phyloP scores from a whole-genome alignment of 140 eudicot genomes.

The Oenanthe javanica region DNA sequence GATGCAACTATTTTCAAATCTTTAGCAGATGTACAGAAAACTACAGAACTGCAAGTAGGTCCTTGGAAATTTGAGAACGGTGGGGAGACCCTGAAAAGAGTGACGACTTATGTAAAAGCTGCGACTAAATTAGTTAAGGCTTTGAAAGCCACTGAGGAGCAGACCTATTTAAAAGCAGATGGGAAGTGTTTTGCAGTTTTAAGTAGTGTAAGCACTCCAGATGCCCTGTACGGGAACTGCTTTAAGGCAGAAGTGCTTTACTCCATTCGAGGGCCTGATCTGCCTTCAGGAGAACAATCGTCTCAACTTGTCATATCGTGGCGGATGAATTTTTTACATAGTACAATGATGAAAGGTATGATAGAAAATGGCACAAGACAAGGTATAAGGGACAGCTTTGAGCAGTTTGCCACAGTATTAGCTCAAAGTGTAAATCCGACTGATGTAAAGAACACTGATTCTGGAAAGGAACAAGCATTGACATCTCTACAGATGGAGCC shows the following conservation, averaged over 20 bases:
- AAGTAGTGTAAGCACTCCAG: slow-evolving; percentile 77
- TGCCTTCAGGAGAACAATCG: slow-evolving; percentile 77
- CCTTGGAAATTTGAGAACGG: slow-evolving; percentile 69
- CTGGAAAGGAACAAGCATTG: slow-evolving; percentile 69
- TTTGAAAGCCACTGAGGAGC: slow-evolving; percentile 79
- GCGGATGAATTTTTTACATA: slow-evolving; percentile 83
- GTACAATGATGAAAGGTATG: slow-evolving; percentile 94
- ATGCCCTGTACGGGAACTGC: slow-evolving; percentile 78
- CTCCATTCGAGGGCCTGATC: slow-evolving; percentile 75
- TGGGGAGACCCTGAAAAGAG: slow-evolving; percentile 49
- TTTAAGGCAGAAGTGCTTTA: slow-evolving; percentile 59
- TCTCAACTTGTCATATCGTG: slow-evolving; percentile 63
- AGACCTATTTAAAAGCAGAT: slow-evolving; percentile 69
- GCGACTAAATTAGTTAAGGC: slow-evolving; percentile 68
- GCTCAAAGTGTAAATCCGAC: slow-evolving; percentile 57
- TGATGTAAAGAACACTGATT: slow-evolving; percentile 52
- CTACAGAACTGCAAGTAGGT: slow-evolving; percentile 61
- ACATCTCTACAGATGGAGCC: slow-evolving; percentile 69
- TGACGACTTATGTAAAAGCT: slow-evolving; percentile 47
- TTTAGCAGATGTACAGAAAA: slow-evolving; percentile 54
- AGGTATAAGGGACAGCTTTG: slow-evolving; percentile 78
- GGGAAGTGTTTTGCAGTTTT: slow-evolving; percentile 59
- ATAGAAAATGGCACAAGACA: slow-evolving; percentile 92
- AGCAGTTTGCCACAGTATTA: slow-evolving; percentile 50
- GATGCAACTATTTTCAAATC: slow-evolving; percentile 48